Conservation (phyloP, 2,329 filamentous ascomycete genomes). For the Fusarium sp. region DNA sequence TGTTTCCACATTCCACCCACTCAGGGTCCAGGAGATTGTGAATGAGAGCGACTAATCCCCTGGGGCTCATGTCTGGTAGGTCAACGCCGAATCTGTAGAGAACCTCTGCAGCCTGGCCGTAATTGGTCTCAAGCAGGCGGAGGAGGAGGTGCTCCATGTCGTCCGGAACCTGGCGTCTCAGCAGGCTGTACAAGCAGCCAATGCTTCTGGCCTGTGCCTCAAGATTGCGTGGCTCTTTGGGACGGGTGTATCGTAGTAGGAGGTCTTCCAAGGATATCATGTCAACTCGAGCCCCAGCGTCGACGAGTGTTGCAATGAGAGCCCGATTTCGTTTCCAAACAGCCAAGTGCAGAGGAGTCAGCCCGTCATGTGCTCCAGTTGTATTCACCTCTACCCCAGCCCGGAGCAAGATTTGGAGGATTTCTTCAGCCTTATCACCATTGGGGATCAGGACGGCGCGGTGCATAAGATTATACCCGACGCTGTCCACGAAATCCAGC, state of each 20-base stretch:
- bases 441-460: neutral
- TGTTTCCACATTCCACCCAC: neutral
- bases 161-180: neutral
- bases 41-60: neutral
- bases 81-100: neutral
- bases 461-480: neutral
- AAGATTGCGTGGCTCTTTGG: no score
- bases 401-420: neutral
- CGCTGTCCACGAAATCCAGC: neutral
- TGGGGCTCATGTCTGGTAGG: neutral
- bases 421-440: neutral
- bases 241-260: neutral
- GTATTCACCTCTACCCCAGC: neutral
- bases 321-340: neutral
- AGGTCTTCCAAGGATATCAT: neutral
- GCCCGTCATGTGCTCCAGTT: no score
- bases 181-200: neutral
- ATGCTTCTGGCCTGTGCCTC: neutral
- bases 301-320: neutral
- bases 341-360: neutral
- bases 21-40: neutral
- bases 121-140: neutral
- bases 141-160: neutral
- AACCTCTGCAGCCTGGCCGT: neutral
- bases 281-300: neutral